Conservation (phyloP, 805 yeast genomes). For the Clavispora asparagi region DNA sequence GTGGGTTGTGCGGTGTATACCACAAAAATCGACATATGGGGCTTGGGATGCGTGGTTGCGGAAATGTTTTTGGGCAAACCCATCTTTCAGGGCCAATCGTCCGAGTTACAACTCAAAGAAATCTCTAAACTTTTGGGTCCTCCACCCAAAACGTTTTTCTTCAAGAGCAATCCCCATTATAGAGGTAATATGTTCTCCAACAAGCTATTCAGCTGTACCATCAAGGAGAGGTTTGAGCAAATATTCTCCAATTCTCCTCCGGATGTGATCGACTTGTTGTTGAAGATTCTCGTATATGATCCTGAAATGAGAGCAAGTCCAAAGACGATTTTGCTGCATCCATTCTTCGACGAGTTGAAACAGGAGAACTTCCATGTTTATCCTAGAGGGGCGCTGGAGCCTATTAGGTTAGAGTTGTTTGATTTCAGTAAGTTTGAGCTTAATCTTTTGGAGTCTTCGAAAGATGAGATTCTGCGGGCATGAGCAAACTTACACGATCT, state of each 20-base stretch:
- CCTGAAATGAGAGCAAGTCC: slow-evolving; percentile 83
- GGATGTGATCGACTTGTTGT: slow-evolving; percentile 79
- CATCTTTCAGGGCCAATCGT: slow-evolving; percentile 91
- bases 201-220: slow-evolving; percentile 53
- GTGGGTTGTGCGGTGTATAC: slow-evolving; percentile 86
- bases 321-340: slow-evolving; percentile 77
- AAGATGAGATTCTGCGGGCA: slow-evolving; percentile 24
- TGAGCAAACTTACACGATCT: background rate
- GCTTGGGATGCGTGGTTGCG: slow-evolving; percentile 92
- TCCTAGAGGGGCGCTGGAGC: slow-evolving; percentile 47
- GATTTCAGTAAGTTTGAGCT: slow-evolving; percentile 69
- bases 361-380: slow-evolving; percentile 44
- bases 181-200: slow-evolving; percentile 69
- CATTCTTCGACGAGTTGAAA: slow-evolving; percentile 84
- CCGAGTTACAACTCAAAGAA: slow-evolving; percentile 82
- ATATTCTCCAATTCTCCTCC: slow-evolving; percentile 66
- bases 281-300: slow-evolving; percentile 80
- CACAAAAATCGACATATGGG: slow-evolving; percentile 95
- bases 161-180: slow-evolving; percentile 69
- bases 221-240: slow-evolving; percentile 44
- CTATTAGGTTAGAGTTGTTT: slow-evolving; percentile 46
- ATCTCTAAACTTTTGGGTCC: slow-evolving; percentile 89
- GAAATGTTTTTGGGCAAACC: slow-evolving; percentile 92
- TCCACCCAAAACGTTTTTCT: slow-evolving; percentile 65
- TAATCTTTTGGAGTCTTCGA: slow-evolving; percentile 40